Percentiles rank a stretch among this genome's conserved stretches.
Conservation (phyloP, 2,329 filamentous ascomycete genomes). For the Trichoderma koningiopsis region DNA sequence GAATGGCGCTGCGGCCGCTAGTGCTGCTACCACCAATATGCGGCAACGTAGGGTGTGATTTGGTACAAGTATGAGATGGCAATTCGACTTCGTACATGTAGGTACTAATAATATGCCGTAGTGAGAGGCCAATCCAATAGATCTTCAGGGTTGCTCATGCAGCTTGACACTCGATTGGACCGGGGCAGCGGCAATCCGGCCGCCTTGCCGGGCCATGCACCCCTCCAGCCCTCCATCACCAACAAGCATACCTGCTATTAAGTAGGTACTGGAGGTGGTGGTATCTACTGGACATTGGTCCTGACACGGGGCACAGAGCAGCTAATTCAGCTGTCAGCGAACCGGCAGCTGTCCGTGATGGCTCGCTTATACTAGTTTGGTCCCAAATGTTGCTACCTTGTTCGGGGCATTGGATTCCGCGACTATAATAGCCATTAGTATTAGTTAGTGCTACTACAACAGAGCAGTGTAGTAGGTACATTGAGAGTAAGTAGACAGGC, state of each 20-base stretch:
- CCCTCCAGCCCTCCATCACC: constrained; percentile 12
- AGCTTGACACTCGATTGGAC: constrained; percentile 21
- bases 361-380: background rate
- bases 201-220: constrained; percentile 16
- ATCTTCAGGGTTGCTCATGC: constrained; percentile 19
- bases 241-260: background rate
- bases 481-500: background rate
- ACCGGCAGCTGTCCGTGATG: background rate
- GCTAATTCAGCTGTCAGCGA: background rate
- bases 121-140: constrained; percentile 7
- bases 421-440: background rate
- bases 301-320: background rate
- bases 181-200: constrained; percentile 15
- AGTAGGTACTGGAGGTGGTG: too few species aligned
- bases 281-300: background rate
- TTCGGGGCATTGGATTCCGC: background rate
- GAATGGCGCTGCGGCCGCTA: background rate
- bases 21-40: background rate
- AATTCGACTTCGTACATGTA: background rate
- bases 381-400: background rate
- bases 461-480: background rate
- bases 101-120: background rate
- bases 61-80: background rate
- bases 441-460: background rate
- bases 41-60: background rate